Conservation (phyloP, 495 filamentous ascomycete species). For the Xylaria grammica region DNA sequence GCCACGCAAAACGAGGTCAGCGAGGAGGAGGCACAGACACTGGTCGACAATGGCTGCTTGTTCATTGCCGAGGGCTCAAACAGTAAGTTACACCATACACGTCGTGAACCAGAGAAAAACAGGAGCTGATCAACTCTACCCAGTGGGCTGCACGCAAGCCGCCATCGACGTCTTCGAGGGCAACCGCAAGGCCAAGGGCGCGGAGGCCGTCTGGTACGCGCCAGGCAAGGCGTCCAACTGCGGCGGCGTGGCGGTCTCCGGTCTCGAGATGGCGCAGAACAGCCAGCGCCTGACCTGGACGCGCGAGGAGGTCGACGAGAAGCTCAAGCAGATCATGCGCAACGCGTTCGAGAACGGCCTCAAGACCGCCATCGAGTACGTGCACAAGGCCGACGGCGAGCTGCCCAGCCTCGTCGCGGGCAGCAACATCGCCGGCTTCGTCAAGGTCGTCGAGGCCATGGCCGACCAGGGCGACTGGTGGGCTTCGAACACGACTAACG, state of each 20-base stretch:
- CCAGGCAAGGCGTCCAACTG: constrained; percentile 97
- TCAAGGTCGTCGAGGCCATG: constrained; percentile 95
- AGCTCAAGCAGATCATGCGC: constrained; percentile 94
- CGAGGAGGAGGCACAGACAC: constrained; percentile 81
- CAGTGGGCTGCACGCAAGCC: constrained; percentile 90
- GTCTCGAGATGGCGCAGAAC: constrained; percentile 99
- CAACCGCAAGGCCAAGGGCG: constrained; percentile 69
- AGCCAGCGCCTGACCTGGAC: constrained; percentile 84
- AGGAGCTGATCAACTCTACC: not conserved
- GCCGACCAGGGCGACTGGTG: constrained; percentile 98
- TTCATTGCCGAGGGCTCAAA: constrained; percentile 98
- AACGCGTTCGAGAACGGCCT: constrained; percentile 91
- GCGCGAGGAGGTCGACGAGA: constrained; percentile 85
- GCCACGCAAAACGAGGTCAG: constrained; percentile 98
- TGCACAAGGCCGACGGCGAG: constrained; percentile 75
- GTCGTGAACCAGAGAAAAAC: not conserved
- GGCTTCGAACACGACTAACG: constrained; percentile 35
- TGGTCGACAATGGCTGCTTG: constrained; percentile 75
- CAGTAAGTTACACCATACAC: constrained; percentile 43
- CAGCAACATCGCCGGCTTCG: constrained; percentile 96
- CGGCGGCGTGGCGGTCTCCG: constrained; percentile 95
- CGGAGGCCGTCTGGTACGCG: constrained; percentile 87
- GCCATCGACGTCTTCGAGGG: constrained; percentile 95
- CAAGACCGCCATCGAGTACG: constrained; percentile 86
- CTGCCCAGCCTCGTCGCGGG: constrained; percentile 90